Evolutionary conservation across 1,139 yeast species (phyloP).

Genomic region (Geotrichum histeridarum): DNA sequence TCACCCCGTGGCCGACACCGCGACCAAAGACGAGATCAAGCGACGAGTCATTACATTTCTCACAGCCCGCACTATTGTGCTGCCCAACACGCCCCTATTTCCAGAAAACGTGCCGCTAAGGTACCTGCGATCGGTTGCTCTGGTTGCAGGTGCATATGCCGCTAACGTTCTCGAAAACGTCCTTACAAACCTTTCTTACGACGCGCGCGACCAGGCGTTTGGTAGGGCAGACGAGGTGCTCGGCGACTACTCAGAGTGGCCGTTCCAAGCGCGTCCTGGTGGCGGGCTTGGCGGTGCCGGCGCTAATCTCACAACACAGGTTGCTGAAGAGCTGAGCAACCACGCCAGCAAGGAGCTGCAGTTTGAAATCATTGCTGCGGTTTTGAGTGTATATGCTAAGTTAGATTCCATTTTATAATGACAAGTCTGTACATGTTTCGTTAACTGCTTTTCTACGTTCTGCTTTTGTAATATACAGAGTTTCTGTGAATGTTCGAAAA

Average conservation of each 20-base stretch:
- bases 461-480: too few relatives aligned
- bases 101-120: constrained; percentile 66
- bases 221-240: constrained; percentile 88
- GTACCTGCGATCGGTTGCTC: constrained; percentile 69
- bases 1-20: constrained; percentile 86
- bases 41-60: constrained; percentile 66
- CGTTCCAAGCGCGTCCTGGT: constrained; percentile 61
- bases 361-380: constrained; percentile 89
- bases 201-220: constrained; percentile 88
- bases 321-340: constrained; percentile 58
- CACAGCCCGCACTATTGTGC: constrained; percentile 58
- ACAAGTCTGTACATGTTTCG: not conserved
- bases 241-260: constrained; percentile 76
- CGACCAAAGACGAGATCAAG: constrained; percentile 73
- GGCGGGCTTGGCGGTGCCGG: constrained; percentile 62
- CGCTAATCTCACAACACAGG: constrained; percentile 64
- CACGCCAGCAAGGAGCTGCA: constrained; percentile 59
- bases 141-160: constrained; percentile 88
- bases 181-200: constrained; percentile 70
- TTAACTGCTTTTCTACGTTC: not conserved
- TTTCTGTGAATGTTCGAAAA: too few relatives aligned
- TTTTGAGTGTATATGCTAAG: constrained; percentile 39
- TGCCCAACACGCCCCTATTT: constrained; percentile 52
- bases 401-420: constrained; percentile 34
- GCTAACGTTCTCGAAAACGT: constrained; percentile 95